phyloP scores from a whole-genome alignment of 495 filamentous ascomycete genomes.

The Neurospora sp. region DNA sequence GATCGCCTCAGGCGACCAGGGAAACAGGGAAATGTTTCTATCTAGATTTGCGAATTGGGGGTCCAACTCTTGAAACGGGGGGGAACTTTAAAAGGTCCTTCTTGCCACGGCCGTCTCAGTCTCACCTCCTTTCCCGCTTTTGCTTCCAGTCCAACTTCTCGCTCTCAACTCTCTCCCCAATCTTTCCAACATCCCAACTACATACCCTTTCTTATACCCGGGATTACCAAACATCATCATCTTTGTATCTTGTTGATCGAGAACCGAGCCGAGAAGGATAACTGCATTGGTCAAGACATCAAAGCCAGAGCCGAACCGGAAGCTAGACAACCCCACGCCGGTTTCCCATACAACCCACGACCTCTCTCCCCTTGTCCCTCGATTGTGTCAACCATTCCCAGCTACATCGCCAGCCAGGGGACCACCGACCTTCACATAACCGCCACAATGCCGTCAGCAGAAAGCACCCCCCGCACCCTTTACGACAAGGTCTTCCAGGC shows the following conservation, averaged over 20 bases:
- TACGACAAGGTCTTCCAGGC: conserved; percentile 96
- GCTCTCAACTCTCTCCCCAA: not conserved
- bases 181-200: not conserved
- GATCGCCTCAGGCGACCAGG: not conserved
- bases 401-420: not conserved
- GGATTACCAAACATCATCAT: not conserved
- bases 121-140: not conserved
- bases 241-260: not conserved
- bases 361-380: not conserved
- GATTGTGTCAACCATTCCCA: not conserved
- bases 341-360: not conserved
- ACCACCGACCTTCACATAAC: conserved; percentile 17
- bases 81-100: not conserved
- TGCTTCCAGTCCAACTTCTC: not conserved
- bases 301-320: not conserved
- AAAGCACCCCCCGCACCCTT: conserved; percentile 70
- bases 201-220: not conserved
- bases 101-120: not conserved
- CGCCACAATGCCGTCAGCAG: conserved; percentile 62
- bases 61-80: not conserved
- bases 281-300: not conserved
- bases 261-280: not conserved
- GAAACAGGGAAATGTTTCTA: not conserved
- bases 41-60: not conserved
- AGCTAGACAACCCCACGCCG: not conserved